A percentile compares a stretch with the other conserved stretches of the same genome.
These are phyloP conservation scores for Quercus variabilis DNA, from an alignment of 306 rosid genomes.

Conservation along the genomic window DNA sequence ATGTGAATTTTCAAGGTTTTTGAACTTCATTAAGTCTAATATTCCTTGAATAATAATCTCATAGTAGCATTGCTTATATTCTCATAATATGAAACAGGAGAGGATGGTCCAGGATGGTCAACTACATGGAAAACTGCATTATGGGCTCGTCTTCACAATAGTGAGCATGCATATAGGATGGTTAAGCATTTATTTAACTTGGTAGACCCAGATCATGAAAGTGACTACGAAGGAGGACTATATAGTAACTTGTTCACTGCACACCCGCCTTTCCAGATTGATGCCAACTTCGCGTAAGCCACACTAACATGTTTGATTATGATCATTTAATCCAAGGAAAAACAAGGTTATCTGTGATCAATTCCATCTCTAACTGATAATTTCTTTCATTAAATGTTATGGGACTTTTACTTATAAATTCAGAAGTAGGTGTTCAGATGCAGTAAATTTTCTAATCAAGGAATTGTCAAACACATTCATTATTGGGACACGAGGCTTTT, in stretches of 20 bases:
- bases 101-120: slow-evolving; percentile 99
- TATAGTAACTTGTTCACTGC: slow-evolving; percentile 89
- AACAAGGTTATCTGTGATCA: neutral
- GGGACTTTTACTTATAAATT: neutral
- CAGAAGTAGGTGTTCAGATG: neutral
- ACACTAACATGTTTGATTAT: neutral
- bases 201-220: slow-evolving; percentile 80
- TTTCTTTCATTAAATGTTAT: neutral
- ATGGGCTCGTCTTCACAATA: slow-evolving; percentile 86
- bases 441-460: neutral
- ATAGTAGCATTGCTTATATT: slow-evolving; percentile 4
- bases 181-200: slow-evolving; percentile 76
- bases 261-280: slow-evolving; percentile 97
- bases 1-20: no score
- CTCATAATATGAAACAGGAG: slow-evolving; percentile 53
- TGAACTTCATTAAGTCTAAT: no score
- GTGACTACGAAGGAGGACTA: slow-evolving; percentile 75
- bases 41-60: neutral
- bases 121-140: slow-evolving; percentile 79
- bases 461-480: no score
- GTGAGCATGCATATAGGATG: slow-evolving; percentile 89
- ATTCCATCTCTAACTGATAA: neutral
- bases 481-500: no score
- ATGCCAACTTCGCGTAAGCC: slow-evolving; percentile 90
- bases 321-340: neutral